Percentiles rank a stretch among this genome's conserved stretches.
Conservation (phyloP, 257 asterid species). For the Solanum sejunctum region DNA sequence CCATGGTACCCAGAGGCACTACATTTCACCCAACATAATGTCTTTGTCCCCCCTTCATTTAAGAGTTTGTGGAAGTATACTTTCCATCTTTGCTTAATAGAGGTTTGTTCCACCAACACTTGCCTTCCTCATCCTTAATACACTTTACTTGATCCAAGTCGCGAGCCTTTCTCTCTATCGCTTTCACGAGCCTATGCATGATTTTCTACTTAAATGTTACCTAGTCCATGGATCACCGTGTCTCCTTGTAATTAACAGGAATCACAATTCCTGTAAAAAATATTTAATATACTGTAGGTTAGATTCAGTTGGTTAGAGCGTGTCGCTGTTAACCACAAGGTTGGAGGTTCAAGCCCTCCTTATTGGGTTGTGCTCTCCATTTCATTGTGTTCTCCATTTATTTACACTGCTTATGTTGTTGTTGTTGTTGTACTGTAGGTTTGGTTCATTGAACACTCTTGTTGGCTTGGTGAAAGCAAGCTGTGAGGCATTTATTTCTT, state of each 20-base stretch:
- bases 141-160: no score
- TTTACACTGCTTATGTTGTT: neutral
- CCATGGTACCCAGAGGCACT: no score
- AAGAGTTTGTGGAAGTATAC: no score
- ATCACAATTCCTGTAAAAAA: neutral
- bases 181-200: neutral
- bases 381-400: neutral
- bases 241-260: neutral
- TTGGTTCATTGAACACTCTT: neutral
- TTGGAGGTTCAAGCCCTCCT: slow-evolving; percentile 81
- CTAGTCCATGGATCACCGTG: neutral
- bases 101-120: no score
- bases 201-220: neutral
- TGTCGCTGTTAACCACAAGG: slow-evolving; percentile 99
- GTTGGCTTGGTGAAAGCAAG: slow-evolving; percentile 26
- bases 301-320: neutral
- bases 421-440: neutral
- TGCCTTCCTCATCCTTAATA: no score
- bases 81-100: no score
- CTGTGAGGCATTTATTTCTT: neutral
- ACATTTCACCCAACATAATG: no score
- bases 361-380: slow-evolving; percentile 18
- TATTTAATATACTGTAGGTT: neutral
- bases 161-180: no score
- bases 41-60: no score